Evolutionary conservation across 1,284 basidiomycete genomes (phyloP).

Genomic region (Stygiomarasmius scandens): DNA sequence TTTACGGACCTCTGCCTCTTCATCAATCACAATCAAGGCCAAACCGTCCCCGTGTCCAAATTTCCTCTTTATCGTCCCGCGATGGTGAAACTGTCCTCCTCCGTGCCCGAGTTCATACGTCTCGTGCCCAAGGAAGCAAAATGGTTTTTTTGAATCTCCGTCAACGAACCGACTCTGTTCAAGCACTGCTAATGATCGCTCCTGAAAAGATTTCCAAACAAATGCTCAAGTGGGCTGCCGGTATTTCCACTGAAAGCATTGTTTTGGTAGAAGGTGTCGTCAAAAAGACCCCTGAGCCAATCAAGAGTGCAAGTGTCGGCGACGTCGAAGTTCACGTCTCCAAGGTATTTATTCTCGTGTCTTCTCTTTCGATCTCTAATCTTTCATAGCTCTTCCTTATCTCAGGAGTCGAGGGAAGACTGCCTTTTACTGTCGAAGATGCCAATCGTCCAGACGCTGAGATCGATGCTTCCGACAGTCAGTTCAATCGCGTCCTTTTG

Average conservation of each 20-base stretch:
- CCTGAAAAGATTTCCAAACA: conserved; percentile 91
- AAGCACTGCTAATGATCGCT: conserved; percentile 81
- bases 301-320: conserved; percentile 89
- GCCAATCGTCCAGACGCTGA: conserved; percentile 85
- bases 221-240: conserved; percentile 93
- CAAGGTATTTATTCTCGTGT: conserved; percentile 54
- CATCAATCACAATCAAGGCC: conserved; percentile 87
- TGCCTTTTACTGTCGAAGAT: conserved; percentile 95
- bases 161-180: conserved; percentile 88
- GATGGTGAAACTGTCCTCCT: conserved; percentile 84
- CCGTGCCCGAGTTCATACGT: conserved; percentile 91
- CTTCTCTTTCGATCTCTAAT: conserved; percentile 4
- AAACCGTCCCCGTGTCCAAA: conserved; percentile 54
- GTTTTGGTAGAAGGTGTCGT: conserved; percentile 88
- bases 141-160: conserved; percentile 95
- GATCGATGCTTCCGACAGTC: conserved; percentile 66
- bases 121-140: conserved; percentile 89
- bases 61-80: conserved; percentile 69
- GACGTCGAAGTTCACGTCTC: conserved; percentile 89
- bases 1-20: conserved; percentile 90
- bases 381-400: conserved; percentile 80
- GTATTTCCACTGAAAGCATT: conserved; percentile 86
- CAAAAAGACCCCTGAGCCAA: conserved; percentile 81
- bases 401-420: conserved; percentile 72
- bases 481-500: conserved; percentile 77